Evolutionary conservation across 2,329 filamentous ascomycete genomes (phyloP).

Genomic region (Ophiostoma perfectum): DNA sequence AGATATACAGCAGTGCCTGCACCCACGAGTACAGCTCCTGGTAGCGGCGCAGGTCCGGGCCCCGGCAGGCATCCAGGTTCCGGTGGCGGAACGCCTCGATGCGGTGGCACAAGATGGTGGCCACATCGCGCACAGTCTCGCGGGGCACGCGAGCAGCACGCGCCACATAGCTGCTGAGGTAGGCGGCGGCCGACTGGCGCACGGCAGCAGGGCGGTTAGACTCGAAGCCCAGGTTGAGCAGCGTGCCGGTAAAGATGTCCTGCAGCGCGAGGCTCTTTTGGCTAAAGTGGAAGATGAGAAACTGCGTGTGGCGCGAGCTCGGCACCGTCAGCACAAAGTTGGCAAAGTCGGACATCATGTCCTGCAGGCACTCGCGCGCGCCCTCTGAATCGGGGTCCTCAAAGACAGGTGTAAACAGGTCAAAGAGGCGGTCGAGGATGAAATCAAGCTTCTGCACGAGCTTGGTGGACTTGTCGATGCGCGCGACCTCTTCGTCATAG

Average conservation of each 20-base stretch:
- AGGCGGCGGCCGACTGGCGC: slow-evolving; percentile 81
- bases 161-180: slow-evolving; percentile 90
- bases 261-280: slow-evolving; percentile 74
- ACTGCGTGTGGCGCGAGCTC: slow-evolving; percentile 88
- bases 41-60: slow-evolving; percentile 79
- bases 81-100: slow-evolving; percentile 68
- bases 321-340: slow-evolving; percentile 86
- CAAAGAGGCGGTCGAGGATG: slow-evolving; percentile 82
- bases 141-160: slow-evolving; percentile 76
- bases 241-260: slow-evolving; percentile 74
- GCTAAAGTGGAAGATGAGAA: slow-evolving; percentile 91
- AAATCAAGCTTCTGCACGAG: slow-evolving; percentile 88
- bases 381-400: slow-evolving; percentile 60
- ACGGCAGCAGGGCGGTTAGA: slow-evolving; percentile 64
- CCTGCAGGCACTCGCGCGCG: slow-evolving; percentile 68
- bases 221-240: slow-evolving; percentile 67
- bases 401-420: slow-evolving; percentile 71
- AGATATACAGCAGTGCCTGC: slow-evolving; percentile 90
- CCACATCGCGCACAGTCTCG: slow-evolving; percentile 73
- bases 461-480: slow-evolving; percentile 67
- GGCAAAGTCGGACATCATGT: slow-evolving; percentile 78
- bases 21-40: slow-evolving; percentile 79
- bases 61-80: slow-evolving; percentile 69
- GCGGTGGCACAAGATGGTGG: slow-evolving; percentile 70
- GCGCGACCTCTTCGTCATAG: slow-evolving; percentile 56